Percentiles rank a stretch among this genome's conserved stretches.
These are phyloP conservation scores for Neurospora crassa DNA, from an alignment of 2,329 filamentous ascomycete genomes.

Conservation along the genomic window DNA sequence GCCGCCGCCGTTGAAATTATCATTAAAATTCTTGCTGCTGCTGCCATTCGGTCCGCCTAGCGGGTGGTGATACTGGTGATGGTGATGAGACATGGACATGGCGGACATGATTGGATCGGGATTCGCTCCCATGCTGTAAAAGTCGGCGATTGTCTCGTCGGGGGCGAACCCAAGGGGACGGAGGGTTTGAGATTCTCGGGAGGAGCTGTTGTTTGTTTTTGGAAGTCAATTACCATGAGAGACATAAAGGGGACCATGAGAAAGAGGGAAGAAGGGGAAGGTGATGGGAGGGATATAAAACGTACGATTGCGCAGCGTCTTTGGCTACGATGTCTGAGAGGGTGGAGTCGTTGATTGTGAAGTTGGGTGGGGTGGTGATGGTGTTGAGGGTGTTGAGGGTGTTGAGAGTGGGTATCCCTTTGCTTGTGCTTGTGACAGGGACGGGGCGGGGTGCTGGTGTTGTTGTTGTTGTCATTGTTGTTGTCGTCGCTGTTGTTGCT, in stretches of 20 bases:
- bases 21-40: too few species aligned
- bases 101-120: constrained; percentile 14
- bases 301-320: constrained; percentile 26
- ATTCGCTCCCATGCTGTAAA: constrained; percentile 27
- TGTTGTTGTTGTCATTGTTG: neutral
- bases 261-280: neutral
- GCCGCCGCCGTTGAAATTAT: neutral
- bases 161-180: constrained; percentile 28
- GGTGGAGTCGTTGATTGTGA: constrained; percentile 11
- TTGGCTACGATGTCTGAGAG: constrained; percentile 27
- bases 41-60: too few species aligned
- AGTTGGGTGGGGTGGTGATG: neutral
- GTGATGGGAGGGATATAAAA: constrained; percentile 1
- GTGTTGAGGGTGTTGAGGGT: neutral
- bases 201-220: constrained; percentile 16
- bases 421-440: neutral
- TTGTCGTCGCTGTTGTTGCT: neutral
- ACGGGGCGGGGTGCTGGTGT: neutral
- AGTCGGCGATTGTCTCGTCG: constrained; percentile 28
- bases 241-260: too few species aligned
- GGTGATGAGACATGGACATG: too few species aligned
- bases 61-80: too few species aligned
- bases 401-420: neutral
- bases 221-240: too few species aligned
- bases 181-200: constrained; percentile 25